Base-by-base conservation (phyloP, 805 yeast genomes). In the Dipodascus geniculatus region DNA sequence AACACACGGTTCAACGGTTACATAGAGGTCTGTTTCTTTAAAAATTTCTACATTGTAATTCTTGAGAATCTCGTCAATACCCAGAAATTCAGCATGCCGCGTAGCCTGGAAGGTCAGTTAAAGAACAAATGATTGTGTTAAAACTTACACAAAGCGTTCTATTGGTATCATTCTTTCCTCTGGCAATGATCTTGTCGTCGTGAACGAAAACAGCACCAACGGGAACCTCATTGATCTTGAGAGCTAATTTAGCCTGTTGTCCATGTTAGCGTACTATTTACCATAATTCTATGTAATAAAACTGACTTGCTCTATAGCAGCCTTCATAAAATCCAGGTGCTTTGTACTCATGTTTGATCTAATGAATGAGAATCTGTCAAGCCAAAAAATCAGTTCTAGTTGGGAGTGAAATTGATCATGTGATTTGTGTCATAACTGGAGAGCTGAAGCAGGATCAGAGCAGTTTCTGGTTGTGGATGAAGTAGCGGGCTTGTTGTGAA, bases 1-100 rank as follows among this genome's bases (percentile, higher is more conserved):
- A 4, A 93, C 85, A 65, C 99, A 93, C 0, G 99, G 99, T 68
- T 93, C 99, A 0, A 93, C 97, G 0, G 98, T 89, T 23, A 93
- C 99, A 66, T 89, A 91, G 4, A 93, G 73, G 28, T 80, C 81
- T 2, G 86, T 73, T 23, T 82, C 77, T 42, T 67, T 61, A 61
- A 87, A 79, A 8, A 68, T 57, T 3, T 54, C 47, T 0, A 62
- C 57, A 2, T 71, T 64, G 48, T 67, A 65, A 31, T 68, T 62
- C 2, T 63, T 58, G 38, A 76, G 65, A 6, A 84, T 76, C 24
- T 69, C 65, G 48, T 81, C 81, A 16, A 88, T 82, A 0, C 91
- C 96, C 55, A 84, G 75, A 60, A 93, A 85, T 66, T 91, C 99
- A 1, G 99, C 98, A 66, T 91, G 99, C 47, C 85, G 76, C 1